Base-by-base conservation (phyloP, 1,284 basidiomycete genomes). In the Cutaneotrichosporon sp. region DNA sequence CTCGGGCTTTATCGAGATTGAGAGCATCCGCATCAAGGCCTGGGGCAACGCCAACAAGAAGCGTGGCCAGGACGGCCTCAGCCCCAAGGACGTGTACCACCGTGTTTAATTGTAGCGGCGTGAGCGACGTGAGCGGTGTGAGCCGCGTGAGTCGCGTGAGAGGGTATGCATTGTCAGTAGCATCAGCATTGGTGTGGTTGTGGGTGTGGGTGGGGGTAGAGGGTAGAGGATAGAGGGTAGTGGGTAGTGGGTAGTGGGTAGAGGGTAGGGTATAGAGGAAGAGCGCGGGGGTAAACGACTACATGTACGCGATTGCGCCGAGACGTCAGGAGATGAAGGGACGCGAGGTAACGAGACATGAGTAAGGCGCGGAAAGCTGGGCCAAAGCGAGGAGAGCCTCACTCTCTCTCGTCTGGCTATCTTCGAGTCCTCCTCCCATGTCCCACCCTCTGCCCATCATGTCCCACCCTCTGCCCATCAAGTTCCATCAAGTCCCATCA, bases 1-100 rank as follows among this genome's bases (percentile, higher is more conserved):
- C 60, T 86, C 89, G 62, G 93, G 93, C 11, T 97, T 97, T 85
- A 96, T 97, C 81, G 88, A 89, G 76, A 96, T 97, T 70, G 91
- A 95, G 81, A 91, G 90, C 38, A 96, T 97, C 81, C 87, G 94
- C 58, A 92, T 97, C 80, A 95, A 95, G 85, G 94, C 96, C 88
- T 95, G 80, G 72, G 88, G 82, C 40, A 68, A 72, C 57, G 71
- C 70, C 58, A 73, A 73, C 82, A 85, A 88, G 72, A 86, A 87
- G 79, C 90, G 89, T 77, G 90, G 90, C 30, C 89, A 91, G 76
- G 86, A 84, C 59, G 90, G 91, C 56, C 88, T 92, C 66, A 77
- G 83, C 22, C 85, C 90, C 69, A 84, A 89, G 76, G 89, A 91
- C 76, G 90, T 91, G 42, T 91, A 92, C 77, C 86, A 87, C 70